Evolutionary conservation across 169 alveolate species (phyloP), one percentile per base, ranked within the genome.

Genomic region (Cyclospora cayetanensis): DNA sequence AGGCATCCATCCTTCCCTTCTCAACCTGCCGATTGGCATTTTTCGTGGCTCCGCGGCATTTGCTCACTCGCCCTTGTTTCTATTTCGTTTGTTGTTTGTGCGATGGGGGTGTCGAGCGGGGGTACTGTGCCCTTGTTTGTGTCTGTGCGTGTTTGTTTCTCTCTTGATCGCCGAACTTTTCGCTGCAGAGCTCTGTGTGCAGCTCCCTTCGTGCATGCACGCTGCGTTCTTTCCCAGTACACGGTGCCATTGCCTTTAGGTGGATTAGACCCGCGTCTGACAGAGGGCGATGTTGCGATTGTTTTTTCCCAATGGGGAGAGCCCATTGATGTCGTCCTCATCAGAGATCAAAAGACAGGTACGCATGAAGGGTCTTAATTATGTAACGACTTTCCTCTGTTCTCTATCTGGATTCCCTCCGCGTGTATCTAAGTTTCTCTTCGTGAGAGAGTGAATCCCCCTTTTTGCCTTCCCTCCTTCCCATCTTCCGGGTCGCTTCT

Each of bases 241-340:
- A 0, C 5, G 94, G 22, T 55, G 95, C 31, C 97, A 97, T 1
- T 72, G 92, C 43, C 70, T 91, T 63, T 42, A 90, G 96, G 97
- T 20, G 99, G 99, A 42, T 95, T 99, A 42, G 97, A 98, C 89
- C 95, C 94, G 76, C 96, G 98, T 55, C 96, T 99, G 97, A 98
- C 99, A 46, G 99, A 99, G 91, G 99, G 99, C 15, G 99, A 99
- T 91, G 96, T 99, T 52, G 97, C 97, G 22, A 98, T 97, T 4
- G 99, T 98, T 15, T 98, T 98, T 95, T 98, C 99, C 1, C 99
- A 99, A 95, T 99, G 97, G 95, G 99, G 99, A n/a, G 98, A 92
- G 94, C 99, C 99, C 18, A 98, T 98, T 29, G 99, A 99, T 93
- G 95, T 98, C 52, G 95, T 97, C 91, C 95, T 99, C 55, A 98